phyloP scores from a whole-genome alignment of 257 asterid species.

The Solanum pinnatisectum region DNA sequence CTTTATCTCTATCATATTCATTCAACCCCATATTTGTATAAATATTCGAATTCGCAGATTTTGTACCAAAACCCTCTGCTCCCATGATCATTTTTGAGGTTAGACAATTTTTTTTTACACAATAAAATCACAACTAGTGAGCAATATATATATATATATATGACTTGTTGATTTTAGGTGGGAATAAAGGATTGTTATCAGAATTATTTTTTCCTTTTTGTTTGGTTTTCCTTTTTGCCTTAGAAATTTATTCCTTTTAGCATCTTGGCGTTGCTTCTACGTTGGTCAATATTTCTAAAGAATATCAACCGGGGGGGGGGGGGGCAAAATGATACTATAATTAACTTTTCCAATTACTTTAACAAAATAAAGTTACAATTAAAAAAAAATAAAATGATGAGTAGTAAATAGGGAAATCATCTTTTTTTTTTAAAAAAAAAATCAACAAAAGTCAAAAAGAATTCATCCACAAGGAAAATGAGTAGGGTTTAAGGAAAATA shows the following conservation, averaged over 20 bases:
- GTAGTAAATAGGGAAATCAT: background rate
- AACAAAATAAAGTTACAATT: background rate
- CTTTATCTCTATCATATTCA: constrained; percentile 1
- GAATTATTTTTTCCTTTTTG: background rate
- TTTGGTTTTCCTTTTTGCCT: background rate
- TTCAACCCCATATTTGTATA: constrained; percentile 1
- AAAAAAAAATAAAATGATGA: background rate
- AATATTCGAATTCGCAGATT: background rate
- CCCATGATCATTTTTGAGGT: constrained; percentile 5
- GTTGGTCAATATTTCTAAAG: background rate
- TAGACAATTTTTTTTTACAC: background rate
- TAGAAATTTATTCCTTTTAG: background rate
- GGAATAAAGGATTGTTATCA: background rate
- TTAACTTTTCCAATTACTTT: background rate
- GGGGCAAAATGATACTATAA: background rate
- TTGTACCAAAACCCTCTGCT: constrained; percentile 9
- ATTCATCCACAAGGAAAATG: background rate
- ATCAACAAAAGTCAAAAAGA: background rate
- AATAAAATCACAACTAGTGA: background rate
- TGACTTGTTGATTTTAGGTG: background rate
- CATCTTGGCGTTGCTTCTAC: constrained; percentile 6
- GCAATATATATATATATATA: background rate
- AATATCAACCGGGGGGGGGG: background rate
- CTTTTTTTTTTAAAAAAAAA: background rate
- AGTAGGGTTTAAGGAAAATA: no score